Evolutionary conservation across 2,329 filamentous ascomycete genomes (phyloP), one percentile per base, ranked within the genome.

Genomic region (Neocatenulostroma microsporum): DNA sequence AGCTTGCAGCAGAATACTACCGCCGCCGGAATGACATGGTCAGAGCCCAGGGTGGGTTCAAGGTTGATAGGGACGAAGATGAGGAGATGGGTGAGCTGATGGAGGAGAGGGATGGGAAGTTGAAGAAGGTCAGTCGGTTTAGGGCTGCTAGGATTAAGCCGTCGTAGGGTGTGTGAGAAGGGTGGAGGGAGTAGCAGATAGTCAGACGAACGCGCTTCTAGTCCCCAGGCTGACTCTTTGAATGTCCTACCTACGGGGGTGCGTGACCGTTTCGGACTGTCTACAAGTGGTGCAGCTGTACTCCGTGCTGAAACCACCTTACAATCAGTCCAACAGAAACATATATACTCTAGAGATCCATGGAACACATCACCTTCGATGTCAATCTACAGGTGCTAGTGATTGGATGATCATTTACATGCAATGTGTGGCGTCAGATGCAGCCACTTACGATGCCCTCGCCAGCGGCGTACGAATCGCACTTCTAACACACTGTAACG

Each of bases 1-100:
- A 94, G 58, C 78, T 94, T 11, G 80, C 84, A 6, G 75, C 77
- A 24, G 84, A 93, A 55, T 94, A 94, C 60, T 82, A 94, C 58
- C 78, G 76, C 29, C 70, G 84, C 59, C 81, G 89, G 14, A 94
- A 88, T 56, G 76, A 75, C 52, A 80, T 93, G 62, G 87, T 95
- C 36, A 78, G 86, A 48, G 74, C 79, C 49, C 78, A 91, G 50
- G 87, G 87, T 34, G 87, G 87, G 3, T 94, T 94, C 58, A 64
- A 82, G 50, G 50, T 57, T 3, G 73, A 76, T 20, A 36, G 37
- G 3, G 53, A 82, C 49, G 57, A 62, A 8, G 74, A 78, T 39
- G 76, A 86, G 41, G 78, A 85, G 41, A 70, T 75, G 35, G 73
- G 71, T 30, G 72, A 82, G 35, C 75, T 82, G 1, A 67, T 87